phyloP scores from a whole-genome alignment of 495 filamentous ascomycete species.

The Aspergillus mulundensis region DNA sequence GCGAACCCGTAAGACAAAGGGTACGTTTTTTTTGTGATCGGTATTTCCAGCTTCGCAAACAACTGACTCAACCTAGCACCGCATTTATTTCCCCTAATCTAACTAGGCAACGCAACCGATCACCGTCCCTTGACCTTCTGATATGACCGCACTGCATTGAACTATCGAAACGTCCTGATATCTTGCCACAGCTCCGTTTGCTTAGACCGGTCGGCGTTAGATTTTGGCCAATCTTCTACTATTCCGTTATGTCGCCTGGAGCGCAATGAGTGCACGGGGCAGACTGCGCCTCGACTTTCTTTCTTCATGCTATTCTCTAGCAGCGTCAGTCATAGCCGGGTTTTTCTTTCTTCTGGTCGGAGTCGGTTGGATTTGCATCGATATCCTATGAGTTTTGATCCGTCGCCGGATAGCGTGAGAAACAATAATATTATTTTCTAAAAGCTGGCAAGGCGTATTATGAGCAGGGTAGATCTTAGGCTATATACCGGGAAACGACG shows the following conservation, averaged over 20 bases:
- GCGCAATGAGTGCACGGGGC: not conserved
- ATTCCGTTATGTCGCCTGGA: not conserved
- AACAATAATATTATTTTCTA: not conserved
- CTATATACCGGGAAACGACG: not conserved
- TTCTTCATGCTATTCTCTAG: not conserved
- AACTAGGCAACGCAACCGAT: not conserved
- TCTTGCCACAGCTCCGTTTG: not conserved
- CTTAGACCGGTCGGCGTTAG: not conserved
- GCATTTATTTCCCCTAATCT: slow-evolving; percentile 22
- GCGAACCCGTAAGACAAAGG: slow-evolving; percentile 21
- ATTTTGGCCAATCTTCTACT: not conserved
- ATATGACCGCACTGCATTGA: not conserved
- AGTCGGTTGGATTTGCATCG: not conserved
- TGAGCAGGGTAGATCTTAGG: not conserved
- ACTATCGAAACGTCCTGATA: not conserved
- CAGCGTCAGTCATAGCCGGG: not conserved
- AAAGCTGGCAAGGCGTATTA: not conserved
- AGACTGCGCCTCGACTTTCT: not conserved
- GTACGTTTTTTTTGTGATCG: slow-evolving; percentile 3
- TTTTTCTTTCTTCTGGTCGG: not conserved
- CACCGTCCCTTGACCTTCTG: not conserved
- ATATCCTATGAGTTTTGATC: not conserved
- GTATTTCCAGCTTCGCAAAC: not conserved
- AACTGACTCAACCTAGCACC: slow-evolving; percentile 7
- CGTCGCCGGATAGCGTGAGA: not conserved